Conservation (phyloP, 2,329 filamentous ascomycete genomes). For the Phaeosphaeria sp. region DNA sequence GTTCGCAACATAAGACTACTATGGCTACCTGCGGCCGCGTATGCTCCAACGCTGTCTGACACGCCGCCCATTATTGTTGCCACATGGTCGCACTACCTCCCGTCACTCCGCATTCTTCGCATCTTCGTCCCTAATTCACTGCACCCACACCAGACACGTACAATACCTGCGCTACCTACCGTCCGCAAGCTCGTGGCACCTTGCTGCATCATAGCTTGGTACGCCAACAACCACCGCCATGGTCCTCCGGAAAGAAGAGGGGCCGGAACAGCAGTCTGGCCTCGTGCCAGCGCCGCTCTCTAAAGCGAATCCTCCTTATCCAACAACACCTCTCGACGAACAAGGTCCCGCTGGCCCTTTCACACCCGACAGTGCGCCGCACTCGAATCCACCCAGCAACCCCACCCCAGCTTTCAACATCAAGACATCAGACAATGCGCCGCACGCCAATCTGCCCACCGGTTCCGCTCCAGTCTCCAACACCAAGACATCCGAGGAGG, state of each 20-base stretch:
- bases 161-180: background rate
- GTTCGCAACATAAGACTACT: conserved; percentile 3
- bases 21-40: background rate
- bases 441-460: conserved; percentile 42
- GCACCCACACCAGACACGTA: background rate
- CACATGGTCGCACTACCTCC: conserved; percentile 3
- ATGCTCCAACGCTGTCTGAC: background rate
- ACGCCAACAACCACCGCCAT: conserved; percentile 31
- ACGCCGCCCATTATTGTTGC: background rate
- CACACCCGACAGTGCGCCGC: conserved; percentile 23
- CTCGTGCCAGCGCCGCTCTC: conserved; percentile 51
- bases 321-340: conserved; percentile 49
- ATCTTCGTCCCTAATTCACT: conserved; percentile 2
- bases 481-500: conserved; percentile 41
- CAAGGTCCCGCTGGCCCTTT: conserved; percentile 31
- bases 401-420: conserved; percentile 50
- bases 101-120: background rate
- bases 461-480: conserved; percentile 48
- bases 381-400: conserved; percentile 42
- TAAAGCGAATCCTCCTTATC: conserved; percentile 54
- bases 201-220: background rate
- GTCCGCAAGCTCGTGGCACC: background rate
- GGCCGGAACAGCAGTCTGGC: conserved; percentile 38
- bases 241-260: conserved; percentile 52
- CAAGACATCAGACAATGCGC: conserved; percentile 36